Percentiles rank a stretch among this genome's conserved stretches.
phyloP scores from a whole-genome alignment of 148 eudicot species.

The Rhododendron kiyosumense region DNA sequence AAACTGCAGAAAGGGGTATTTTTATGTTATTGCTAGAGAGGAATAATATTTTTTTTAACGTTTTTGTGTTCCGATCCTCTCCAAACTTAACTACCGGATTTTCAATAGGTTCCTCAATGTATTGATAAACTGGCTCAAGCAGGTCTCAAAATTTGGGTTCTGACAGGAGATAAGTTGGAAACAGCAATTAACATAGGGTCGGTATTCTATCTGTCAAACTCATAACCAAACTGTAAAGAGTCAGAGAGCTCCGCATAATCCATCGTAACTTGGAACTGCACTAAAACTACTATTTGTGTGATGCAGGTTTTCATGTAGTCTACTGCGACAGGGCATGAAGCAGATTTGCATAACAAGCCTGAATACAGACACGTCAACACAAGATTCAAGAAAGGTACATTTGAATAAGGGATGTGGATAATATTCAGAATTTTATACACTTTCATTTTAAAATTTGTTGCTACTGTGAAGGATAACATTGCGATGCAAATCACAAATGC shows the following conservation, averaged over 20 bases:
- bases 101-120: slow-evolving; percentile 81
- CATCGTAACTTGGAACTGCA: not conserved
- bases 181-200: slow-evolving; percentile 98
- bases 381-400: slow-evolving; percentile 67
- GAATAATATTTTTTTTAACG: not conserved
- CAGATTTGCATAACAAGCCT: slow-evolving; percentile 66
- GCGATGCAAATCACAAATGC: slow-evolving; percentile 70
- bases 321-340: slow-evolving; percentile 93
- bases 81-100: not conserved
- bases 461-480: slow-evolving; percentile 47
- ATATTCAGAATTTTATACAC: slow-evolving; percentile 7
- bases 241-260: not conserved
- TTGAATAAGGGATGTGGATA: slow-evolving; percentile 8
- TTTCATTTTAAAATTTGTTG: slow-evolving; percentile 14
- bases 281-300: not conserved
- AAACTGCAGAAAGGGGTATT: slow-evolving; percentile 86
- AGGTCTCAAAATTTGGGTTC: slow-evolving; percentile 98
- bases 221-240: not conserved
- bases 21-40: not conserved
- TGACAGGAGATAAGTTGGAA: slow-evolving; percentile 99
- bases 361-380: slow-evolving; percentile 29
- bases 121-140: slow-evolving; percentile 98
- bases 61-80: not conserved
- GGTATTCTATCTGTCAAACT: slow-evolving; percentile 13
- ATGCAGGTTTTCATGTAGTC: slow-evolving; percentile 85